phyloP scores from a whole-genome alignment of 768 basidiomycete genomes.

The Russula ochroleuca region DNA sequence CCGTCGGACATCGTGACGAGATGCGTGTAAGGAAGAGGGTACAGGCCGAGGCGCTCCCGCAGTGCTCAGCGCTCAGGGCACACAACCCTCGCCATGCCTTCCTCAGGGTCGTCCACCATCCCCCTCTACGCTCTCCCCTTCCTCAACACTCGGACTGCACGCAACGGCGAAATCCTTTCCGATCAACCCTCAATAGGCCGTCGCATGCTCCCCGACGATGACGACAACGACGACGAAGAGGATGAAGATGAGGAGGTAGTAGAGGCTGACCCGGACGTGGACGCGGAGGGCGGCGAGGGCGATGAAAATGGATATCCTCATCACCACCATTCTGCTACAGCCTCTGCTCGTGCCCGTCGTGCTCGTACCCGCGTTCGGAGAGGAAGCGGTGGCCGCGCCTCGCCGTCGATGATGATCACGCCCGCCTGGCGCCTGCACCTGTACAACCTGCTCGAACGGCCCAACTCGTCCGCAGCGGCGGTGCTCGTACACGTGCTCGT shows the following conservation, averaged over 20 bases:
- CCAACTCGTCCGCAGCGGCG: conserved; percentile 69
- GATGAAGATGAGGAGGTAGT: not conserved
- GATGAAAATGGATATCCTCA: not conserved
- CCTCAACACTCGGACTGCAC: not conserved
- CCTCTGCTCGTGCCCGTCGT: not conserved
- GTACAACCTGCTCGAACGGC: conserved; percentile 72
- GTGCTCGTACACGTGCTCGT: conserved; percentile 70
- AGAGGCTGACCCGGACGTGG: not conserved
- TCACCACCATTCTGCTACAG: not conserved
- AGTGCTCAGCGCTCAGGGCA: not conserved
- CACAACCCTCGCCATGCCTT: conserved; percentile 8
- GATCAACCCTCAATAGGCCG: conserved; percentile 10
- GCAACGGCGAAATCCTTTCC: not conserved
- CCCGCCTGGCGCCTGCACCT: conserved; percentile 59
- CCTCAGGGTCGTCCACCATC: conserved; percentile 7
- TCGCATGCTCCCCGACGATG: not conserved
- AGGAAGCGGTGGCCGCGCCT: no score
- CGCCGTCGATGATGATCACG: not conserved
- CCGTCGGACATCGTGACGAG: conserved; percentile 1
- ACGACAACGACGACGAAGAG: not conserved
- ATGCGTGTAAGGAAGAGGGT: not conserved
- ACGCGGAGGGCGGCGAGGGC: not conserved
- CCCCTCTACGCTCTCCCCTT: conserved; percentile 13
- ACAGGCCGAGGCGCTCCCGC: no score
- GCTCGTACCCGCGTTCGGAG: not conserved